A percentile compares a stretch with the other conserved stretches of the same genome.
Conservation (phyloP, 805 yeast genomes). For the Danielia oregonensis region DNA sequence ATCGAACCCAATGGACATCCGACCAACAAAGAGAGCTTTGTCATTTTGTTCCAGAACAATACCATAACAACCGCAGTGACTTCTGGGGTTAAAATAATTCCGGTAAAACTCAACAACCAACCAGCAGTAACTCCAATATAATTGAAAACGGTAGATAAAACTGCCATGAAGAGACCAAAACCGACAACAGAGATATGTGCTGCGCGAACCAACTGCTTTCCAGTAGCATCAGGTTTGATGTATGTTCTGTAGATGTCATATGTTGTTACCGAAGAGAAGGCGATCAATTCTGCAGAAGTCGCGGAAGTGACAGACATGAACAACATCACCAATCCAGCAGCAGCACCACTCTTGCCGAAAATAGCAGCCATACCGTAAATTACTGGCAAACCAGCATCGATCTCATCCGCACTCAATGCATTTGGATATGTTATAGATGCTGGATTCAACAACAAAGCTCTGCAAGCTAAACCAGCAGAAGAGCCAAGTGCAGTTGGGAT, state of each 20-base stretch:
- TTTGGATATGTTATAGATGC: constrained; percentile 12
- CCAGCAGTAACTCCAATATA: constrained; percentile 40
- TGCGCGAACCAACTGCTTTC: constrained; percentile 30
- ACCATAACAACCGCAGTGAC: constrained; percentile 30
- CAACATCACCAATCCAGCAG: constrained; percentile 35
- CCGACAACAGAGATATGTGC: constrained; percentile 30
- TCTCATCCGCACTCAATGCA: constrained; percentile 2
- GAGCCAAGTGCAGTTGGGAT: constrained; percentile 34
- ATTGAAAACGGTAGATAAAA: constrained; percentile 32
- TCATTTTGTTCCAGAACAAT: constrained; percentile 32
- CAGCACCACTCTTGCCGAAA: constrained; percentile 41
- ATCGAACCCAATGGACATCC: constrained; percentile 20
- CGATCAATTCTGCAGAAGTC: constrained; percentile 39
- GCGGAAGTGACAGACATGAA: constrained; percentile 45
- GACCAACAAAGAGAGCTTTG: constrained; percentile 17
- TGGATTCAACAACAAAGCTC: constrained; percentile 22
- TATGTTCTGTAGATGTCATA: constrained; percentile 41
- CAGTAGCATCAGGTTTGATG: constrained; percentile 37
- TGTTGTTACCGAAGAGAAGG: constrained; percentile 36
- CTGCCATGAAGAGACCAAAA: constrained; percentile 43
- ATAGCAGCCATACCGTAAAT: constrained; percentile 29
- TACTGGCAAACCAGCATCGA: constrained; percentile 30
- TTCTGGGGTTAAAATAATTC: constrained; percentile 38
- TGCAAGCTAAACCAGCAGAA: constrained; percentile 36
- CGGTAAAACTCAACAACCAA: constrained; percentile 38